These are phyloP conservation scores for Cryomyces minteri DNA, from an alignment of 495 filamentous ascomycete species.

Conservation along the genomic window DNA sequence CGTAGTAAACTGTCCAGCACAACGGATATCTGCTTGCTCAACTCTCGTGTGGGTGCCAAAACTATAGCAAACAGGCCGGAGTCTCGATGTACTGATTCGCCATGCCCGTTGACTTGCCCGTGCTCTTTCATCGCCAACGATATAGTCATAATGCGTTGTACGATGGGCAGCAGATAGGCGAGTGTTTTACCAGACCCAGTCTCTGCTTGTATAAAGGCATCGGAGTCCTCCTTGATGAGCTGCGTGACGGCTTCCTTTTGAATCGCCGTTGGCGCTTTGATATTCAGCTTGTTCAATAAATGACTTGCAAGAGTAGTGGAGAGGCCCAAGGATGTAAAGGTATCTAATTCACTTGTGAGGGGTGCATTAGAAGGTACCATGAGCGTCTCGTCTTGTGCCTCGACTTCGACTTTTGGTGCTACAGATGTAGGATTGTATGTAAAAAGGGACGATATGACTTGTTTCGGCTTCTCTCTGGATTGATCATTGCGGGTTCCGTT, in stretches of 20 bases:
- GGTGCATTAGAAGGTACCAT: conserved; percentile 88
- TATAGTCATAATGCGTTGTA: conserved; percentile 67
- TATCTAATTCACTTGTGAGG: conserved; percentile 59
- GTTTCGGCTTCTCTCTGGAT: conserved; percentile 8
- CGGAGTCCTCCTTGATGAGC: conserved; percentile 60
- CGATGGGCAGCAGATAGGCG: conserved; percentile 79
- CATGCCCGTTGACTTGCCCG: conserved; percentile 20
- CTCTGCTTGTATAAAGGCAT: conserved; percentile 93
- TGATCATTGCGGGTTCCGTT: background rate
- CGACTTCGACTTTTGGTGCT: conserved; percentile 23
- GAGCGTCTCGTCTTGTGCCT: conserved; percentile 30
- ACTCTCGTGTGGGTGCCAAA: conserved; percentile 76
- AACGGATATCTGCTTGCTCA: conserved; percentile 79
- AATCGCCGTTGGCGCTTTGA: conserved; percentile 86
- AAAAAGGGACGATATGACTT: conserved; percentile 79
- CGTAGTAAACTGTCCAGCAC: conserved; percentile 69
- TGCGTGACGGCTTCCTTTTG: conserved; percentile 73
- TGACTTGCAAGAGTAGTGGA: conserved; percentile 62
- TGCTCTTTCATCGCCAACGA: conserved; percentile 26
- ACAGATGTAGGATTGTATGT: conserved; percentile 62
- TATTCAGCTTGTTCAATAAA: conserved; percentile 63
- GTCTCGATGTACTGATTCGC: conserved; percentile 39
- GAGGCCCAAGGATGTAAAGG: conserved; percentile 66
- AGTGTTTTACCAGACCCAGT: conserved; percentile 95
- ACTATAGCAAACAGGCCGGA: conserved; percentile 88